Evolutionary conservation across 2,329 filamentous ascomycete genomes (phyloP).

Genomic region (Ceratocystis ficicola): DNA sequence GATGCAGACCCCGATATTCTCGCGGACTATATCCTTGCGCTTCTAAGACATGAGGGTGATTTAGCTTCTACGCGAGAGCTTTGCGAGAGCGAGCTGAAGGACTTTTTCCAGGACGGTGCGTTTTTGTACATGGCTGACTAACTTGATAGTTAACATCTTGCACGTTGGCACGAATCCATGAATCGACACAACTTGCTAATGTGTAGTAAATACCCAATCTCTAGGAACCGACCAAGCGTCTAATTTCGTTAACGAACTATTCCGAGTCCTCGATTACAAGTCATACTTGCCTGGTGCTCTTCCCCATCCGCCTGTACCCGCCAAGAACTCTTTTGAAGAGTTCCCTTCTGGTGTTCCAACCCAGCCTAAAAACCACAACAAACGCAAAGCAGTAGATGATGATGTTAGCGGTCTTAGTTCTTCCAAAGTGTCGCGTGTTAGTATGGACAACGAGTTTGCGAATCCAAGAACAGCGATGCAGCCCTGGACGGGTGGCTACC

Average conservation of each 20-base stretch:
- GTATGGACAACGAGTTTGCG: constrained; percentile 7
- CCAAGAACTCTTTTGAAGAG: not conserved
- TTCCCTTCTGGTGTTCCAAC: constrained; percentile 13
- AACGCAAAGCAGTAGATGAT: constrained; percentile 14
- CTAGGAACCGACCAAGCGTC: constrained; percentile 10
- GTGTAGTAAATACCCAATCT: too few relatives aligned
- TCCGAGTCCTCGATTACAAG: constrained; percentile 45
- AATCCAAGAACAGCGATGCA: constrained; percentile 9
- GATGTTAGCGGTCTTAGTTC: not conserved
- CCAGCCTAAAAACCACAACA: constrained; percentile 13
- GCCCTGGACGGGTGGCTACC: constrained; percentile 9
- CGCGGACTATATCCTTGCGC: constrained; percentile 71
- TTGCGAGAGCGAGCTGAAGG: constrained; percentile 59
- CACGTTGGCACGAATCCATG: not conserved
- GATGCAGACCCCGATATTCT: constrained; percentile 73
- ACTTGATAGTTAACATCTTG: constrained; percentile 33
- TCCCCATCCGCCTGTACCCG: constrained; percentile 27
- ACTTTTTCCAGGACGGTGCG: constrained; percentile 57
- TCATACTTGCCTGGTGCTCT: constrained; percentile 40
- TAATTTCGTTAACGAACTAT: constrained; percentile 42
- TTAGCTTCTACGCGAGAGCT: constrained; percentile 51
- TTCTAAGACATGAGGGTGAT: constrained; percentile 52
- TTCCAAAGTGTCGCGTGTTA: constrained; percentile 11
- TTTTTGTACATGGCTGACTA: not conserved
- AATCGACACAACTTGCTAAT: constrained; percentile 20